These are phyloP conservation scores for Gossypium laxum DNA, from an alignment of 441 rosid genomes.

Conservation along the genomic window DNA sequence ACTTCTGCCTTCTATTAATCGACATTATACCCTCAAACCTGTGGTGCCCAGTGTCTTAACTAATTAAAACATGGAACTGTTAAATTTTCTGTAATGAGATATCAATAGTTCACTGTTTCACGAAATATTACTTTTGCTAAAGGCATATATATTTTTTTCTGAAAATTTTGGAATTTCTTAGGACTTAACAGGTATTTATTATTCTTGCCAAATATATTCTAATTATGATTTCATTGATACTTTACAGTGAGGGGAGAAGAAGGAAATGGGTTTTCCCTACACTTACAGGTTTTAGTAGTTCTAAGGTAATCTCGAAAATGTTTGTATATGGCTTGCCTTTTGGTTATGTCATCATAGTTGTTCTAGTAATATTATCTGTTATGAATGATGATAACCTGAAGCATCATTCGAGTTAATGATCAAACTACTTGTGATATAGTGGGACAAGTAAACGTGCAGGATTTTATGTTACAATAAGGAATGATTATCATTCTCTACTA, in stretches of 20 bases:
- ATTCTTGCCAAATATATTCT: constrained; percentile 11
- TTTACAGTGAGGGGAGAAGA: constrained; percentile 80
- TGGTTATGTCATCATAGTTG: neutral
- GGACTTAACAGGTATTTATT: neutral
- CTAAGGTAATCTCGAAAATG: constrained; percentile 42
- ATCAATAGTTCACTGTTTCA: neutral
- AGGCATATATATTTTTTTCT: neutral
- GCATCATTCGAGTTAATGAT: neutral
- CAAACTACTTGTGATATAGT: neutral
- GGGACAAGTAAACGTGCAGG: neutral
- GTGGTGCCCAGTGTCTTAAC: neutral
- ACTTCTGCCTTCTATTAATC: neutral
- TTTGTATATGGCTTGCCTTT: constrained; percentile 13
- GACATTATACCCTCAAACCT: neutral
- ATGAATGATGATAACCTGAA: neutral
- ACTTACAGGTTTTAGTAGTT: constrained; percentile 37
- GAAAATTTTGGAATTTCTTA: neutral
- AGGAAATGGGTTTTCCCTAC: constrained; percentile 90
- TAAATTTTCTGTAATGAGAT: neutral
- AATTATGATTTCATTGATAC: constrained; percentile 16
- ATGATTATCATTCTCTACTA: neutral
- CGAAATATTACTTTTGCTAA: neutral
- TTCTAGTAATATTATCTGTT: neutral
- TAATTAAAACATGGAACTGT: neutral
- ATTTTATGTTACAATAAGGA: neutral